Percentiles rank a stretch among this genome's conserved stretches.
Evolutionary conservation across 257 asterid species (phyloP).

Genomic region (Solanum arcanum): DNA sequence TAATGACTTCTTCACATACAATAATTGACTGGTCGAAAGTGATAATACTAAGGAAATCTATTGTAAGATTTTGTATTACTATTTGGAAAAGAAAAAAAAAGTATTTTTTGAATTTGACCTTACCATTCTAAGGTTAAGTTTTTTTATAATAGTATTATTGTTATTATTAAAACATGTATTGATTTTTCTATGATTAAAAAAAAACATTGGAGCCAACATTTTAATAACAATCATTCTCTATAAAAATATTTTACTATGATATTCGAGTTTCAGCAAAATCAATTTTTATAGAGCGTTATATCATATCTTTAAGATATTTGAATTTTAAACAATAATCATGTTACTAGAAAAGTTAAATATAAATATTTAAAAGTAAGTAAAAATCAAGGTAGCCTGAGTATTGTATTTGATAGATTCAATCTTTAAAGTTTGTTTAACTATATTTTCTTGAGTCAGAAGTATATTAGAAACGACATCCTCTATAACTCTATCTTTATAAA

Average conservation of each 20-base stretch:
- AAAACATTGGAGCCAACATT: background rate
- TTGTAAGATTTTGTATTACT: background rate
- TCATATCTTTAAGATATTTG: no score
- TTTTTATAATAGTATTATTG: background rate
- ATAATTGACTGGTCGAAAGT: background rate
- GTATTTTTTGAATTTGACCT: background rate
- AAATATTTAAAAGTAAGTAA: no score
- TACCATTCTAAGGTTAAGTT: background rate
- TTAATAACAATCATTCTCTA: background rate
- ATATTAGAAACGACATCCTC: background rate
- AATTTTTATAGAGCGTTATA: background rate
- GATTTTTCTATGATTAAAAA: background rate
- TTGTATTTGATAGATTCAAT: no score
- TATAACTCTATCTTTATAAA: no score
- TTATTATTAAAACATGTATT: background rate
- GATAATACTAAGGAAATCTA: background rate
- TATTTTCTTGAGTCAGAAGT: no score
- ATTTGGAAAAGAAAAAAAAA: background rate
- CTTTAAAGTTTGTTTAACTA: no score
- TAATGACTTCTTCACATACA: background rate
- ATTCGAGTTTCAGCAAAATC: background rate
- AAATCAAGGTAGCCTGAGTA: no score
- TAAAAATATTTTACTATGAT: background rate
- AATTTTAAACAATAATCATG: background rate
- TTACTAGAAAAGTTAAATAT: no score